Evolutionary conservation across 257 asterid genomes (phyloP).

Genomic region (Nyctanthes arbortristis): DNA sequence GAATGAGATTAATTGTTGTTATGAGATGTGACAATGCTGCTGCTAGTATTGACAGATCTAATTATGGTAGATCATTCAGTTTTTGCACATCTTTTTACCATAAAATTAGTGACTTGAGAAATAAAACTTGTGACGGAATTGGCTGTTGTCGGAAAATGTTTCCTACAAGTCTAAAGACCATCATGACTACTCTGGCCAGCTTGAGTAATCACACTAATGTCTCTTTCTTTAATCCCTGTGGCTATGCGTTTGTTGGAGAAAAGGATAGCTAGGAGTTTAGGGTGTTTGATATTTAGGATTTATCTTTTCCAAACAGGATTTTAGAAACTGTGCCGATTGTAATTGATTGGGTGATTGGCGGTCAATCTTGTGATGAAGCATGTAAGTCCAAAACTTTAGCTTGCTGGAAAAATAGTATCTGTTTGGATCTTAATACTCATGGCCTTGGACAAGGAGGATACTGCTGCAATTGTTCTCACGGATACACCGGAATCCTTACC

Average conservation of each 20-base stretch:
- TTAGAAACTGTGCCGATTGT: slow-evolving; percentile 22
- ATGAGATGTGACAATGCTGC: slow-evolving; percentile 27
- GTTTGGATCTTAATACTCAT: slow-evolving; percentile 31
- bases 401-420: slow-evolving; percentile 29
- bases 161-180: slow-evolving; percentile 27
- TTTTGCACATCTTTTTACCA: slow-evolving; percentile 38
- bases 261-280: slow-evolving; percentile 24
- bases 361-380: slow-evolving; percentile 14
- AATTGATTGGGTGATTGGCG: slow-evolving; percentile 40
- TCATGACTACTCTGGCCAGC: neutral
- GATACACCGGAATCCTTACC: slow-evolving; percentile 45
- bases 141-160: slow-evolving; percentile 46
- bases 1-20: slow-evolving; percentile 30
- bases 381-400: neutral
- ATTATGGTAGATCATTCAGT: slow-evolving; percentile 1
- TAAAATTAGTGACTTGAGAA: slow-evolving; percentile 27
- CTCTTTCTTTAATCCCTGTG: slow-evolving; percentile 34
- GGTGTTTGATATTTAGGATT: slow-evolving; percentile 23
- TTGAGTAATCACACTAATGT: neutral
- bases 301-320: neutral
- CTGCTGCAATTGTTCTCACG: slow-evolving; percentile 35
- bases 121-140: slow-evolving; percentile 41
- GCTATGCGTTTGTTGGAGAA: slow-evolving; percentile 38
- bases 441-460: slow-evolving; percentile 30
- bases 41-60: neutral